Conservation (phyloP, 169 alveolate genomes). For the Plasmodium chabaudi region DNA sequence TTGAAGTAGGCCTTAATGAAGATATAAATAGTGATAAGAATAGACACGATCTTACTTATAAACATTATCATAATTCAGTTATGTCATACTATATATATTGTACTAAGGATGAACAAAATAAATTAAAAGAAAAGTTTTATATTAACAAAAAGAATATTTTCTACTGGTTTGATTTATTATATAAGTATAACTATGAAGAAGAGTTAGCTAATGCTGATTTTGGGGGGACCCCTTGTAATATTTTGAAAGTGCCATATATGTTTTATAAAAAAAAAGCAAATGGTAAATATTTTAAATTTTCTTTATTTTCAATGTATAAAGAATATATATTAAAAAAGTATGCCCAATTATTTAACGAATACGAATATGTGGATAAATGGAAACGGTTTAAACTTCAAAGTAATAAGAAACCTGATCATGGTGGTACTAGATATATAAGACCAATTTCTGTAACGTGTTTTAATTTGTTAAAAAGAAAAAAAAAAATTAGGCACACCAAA, state of each 20-base stretch:
- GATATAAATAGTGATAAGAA: not conserved
- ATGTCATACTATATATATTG: constrained; percentile 16
- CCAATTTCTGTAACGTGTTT: not conserved
- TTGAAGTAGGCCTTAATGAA: not conserved
- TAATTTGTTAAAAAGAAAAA: not conserved
- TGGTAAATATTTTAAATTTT: not conserved
- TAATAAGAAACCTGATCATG: not conserved
- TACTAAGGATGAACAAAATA: not conserved
- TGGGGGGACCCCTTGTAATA: constrained; percentile 23
- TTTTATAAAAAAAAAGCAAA: constrained; percentile 19
- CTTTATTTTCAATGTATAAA: constrained; percentile 29
- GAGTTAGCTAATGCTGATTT: constrained; percentile 3
- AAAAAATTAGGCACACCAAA: too few relatives aligned
- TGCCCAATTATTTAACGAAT: constrained; percentile 5
- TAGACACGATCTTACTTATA: not conserved
- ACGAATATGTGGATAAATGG: not conserved
- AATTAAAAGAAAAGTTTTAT: constrained; percentile 17
- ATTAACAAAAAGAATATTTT: constrained; percentile 20
- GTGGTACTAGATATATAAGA: not conserved
- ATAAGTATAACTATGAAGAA: constrained; percentile 11
- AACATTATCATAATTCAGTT: not conserved
- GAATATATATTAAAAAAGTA: constrained; percentile 17
- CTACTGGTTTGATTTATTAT: constrained; percentile 36
- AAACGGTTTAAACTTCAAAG: not conserved
- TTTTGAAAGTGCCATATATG: constrained; percentile 47